Conservation (phyloP, 2,329 filamentous ascomycete genomes). For the Verticillium klebahnii region DNA sequence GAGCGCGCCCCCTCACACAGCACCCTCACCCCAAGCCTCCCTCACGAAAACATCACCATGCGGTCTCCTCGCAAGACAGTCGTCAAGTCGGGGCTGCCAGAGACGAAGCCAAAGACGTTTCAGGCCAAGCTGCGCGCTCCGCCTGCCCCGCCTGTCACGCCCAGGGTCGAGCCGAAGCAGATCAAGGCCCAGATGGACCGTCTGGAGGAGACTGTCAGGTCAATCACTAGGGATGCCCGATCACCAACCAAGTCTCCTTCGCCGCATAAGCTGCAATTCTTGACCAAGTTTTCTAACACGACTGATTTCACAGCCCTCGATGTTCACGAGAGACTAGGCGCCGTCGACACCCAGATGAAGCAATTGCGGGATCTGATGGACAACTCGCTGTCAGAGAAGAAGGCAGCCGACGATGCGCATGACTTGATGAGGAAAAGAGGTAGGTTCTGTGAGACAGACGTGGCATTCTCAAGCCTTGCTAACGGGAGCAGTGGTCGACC, state of each 20-base stretch:
- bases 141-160: not conserved
- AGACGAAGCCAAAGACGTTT: not conserved
- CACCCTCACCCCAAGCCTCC: not conserved
- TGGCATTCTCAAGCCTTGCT: slow-evolving; percentile 8
- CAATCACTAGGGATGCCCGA: slow-evolving; percentile 21
- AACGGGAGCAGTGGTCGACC: slow-evolving; percentile 34
- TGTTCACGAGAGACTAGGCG: slow-evolving; percentile 68
- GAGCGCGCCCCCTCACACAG: not conserved
- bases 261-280: slow-evolving; percentile 46
- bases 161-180: slow-evolving; percentile 7
- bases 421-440: slow-evolving; percentile 70
- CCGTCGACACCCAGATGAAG: slow-evolving; percentile 71
- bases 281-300: slow-evolving; percentile 72
- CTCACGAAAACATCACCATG: not conserved
- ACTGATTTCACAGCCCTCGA: slow-evolving; percentile 67
- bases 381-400: slow-evolving; percentile 62
- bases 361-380: slow-evolving; percentile 69
- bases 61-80: not conserved
- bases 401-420: slow-evolving; percentile 68
- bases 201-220: slow-evolving; percentile 21
- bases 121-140: not conserved
- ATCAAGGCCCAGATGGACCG: slow-evolving; percentile 14
- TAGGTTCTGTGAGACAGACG: slow-evolving; percentile 34
- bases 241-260: slow-evolving; percentile 37
- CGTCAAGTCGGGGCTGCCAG: not conserved